These are phyloP conservation scores for Aspergillus tanneri DNA, from an alignment of 2,329 filamentous ascomycete species.

Conservation along the genomic window DNA sequence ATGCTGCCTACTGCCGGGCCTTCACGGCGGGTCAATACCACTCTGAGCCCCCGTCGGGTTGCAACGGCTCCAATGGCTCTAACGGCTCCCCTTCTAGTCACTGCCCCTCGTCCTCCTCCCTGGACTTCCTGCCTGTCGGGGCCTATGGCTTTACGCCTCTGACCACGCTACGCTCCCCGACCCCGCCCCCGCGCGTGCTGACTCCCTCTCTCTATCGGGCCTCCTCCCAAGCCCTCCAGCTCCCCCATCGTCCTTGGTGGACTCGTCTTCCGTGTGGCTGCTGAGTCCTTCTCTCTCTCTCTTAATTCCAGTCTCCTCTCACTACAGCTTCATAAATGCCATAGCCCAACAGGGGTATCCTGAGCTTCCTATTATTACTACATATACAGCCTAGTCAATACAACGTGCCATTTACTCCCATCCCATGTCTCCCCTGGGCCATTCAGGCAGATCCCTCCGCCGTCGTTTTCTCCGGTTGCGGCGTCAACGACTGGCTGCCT, in stretches of 20 bases:
- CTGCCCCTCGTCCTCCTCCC: neutral
- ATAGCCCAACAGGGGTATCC: slow-evolving; percentile 26
- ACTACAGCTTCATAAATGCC: too few species aligned
- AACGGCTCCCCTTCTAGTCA: too few species aligned
- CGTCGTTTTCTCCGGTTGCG: slow-evolving; percentile 23
- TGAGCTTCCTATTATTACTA: slow-evolving; percentile 30
- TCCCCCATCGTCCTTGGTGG: neutral
- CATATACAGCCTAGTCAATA: slow-evolving; percentile 29
- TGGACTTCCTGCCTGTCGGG: neutral
- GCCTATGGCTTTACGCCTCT: neutral
- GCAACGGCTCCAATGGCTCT: too few species aligned
- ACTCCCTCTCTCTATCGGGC: neutral
- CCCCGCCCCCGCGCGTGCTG: neutral
- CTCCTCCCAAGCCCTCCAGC: neutral
- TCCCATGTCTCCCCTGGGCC: slow-evolving; percentile 2
- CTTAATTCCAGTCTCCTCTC: too few species aligned
- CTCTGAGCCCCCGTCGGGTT: neutral
- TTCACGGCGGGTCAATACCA: slow-evolving; percentile 11
- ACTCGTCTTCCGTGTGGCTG: neutral
- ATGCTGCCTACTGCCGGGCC: slow-evolving; percentile 15
- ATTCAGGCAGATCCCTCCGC: neutral
- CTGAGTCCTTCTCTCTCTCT: neutral
- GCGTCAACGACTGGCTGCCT: slow-evolving; percentile 31
- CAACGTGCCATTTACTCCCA: slow-evolving; percentile 11
- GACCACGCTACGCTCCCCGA: neutral